phyloP scores from a whole-genome alignment of 345 rosid species.

The Corchorus capsularis region DNA sequence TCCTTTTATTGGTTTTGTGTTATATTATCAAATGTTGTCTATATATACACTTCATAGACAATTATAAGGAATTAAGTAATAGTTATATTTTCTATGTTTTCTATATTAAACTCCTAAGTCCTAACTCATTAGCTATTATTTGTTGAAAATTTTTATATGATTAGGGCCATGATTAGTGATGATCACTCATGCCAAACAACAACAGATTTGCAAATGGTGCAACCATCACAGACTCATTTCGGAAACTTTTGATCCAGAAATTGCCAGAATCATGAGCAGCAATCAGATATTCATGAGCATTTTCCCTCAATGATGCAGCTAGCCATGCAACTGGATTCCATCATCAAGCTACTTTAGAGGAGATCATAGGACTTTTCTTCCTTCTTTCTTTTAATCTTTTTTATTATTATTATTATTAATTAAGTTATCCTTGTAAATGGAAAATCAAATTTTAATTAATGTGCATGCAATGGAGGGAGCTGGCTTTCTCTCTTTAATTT shows the following conservation, averaged over 20 bases:
- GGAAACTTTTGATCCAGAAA: constrained; percentile 50
- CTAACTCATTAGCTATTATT: too few species aligned
- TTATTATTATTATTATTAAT: background rate
- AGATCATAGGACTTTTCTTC: constrained; percentile 34
- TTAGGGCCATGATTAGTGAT: constrained; percentile 62
- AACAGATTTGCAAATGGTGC: constrained; percentile 80
- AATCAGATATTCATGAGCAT: background rate
- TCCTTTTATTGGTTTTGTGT: too few species aligned
- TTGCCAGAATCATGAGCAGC: constrained; percentile 7
- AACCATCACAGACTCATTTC: constrained; percentile 70
- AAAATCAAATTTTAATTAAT: constrained; percentile 19
- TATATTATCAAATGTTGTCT: background rate
- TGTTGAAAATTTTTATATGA: background rate
- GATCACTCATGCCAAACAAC: constrained; percentile 84
- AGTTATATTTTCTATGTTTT: too few species aligned
- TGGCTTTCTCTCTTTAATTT: constrained; percentile 1
- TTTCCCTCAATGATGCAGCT: background rate
- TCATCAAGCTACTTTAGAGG: constrained; percentile 32
- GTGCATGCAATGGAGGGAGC: constrained; percentile 6
- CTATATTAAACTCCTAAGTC: too few species aligned
- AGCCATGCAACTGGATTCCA: constrained; percentile 16
- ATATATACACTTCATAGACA: background rate
- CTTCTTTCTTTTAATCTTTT: background rate
- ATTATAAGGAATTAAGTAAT: too few species aligned
- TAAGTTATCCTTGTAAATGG: constrained; percentile 18